Conservation (phyloP, 768 basidiomycete species). For the Tylopilus intermedius region DNA sequence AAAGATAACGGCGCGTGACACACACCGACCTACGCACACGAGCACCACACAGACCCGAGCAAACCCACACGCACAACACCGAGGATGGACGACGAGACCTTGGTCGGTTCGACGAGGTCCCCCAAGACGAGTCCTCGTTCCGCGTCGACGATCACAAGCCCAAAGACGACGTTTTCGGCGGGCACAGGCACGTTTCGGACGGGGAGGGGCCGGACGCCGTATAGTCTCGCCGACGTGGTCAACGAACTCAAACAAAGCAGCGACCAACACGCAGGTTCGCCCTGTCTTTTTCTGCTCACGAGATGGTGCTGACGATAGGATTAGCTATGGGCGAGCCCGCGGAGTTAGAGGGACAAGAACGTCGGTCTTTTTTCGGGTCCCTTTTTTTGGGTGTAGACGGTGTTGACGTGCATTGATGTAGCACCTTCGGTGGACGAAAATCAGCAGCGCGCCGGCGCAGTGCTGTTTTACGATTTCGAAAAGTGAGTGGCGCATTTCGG, state of each 20-base stretch:
- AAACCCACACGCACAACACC: background rate
- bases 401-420: constrained; percentile 5
- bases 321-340: constrained; percentile 29
- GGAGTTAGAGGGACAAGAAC: constrained; percentile 38
- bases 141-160: constrained; percentile 14
- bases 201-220: constrained; percentile 34
- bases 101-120: constrained; percentile 18
- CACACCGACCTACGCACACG: too few species aligned
- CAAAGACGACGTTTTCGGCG: constrained; percentile 3
- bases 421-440: constrained; percentile 44
- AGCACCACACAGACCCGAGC: background rate
- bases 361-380: constrained; percentile 8
- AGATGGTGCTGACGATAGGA: background rate
- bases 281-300: background rate
- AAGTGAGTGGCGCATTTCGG: constrained; percentile 30
- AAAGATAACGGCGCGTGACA: background rate
- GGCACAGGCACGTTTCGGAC: constrained; percentile 1
- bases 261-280: constrained; percentile 29
- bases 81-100: constrained; percentile 25
- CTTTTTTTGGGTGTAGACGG: background rate
- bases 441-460: constrained; percentile 42
- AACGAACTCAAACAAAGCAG: constrained; percentile 39
- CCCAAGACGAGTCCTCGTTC: constrained; percentile 20
- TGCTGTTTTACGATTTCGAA: constrained; percentile 41
- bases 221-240: constrained; percentile 41